Conservation (phyloP, 345 rosid genomes). For the Eucalyptus cloeziana region DNA sequence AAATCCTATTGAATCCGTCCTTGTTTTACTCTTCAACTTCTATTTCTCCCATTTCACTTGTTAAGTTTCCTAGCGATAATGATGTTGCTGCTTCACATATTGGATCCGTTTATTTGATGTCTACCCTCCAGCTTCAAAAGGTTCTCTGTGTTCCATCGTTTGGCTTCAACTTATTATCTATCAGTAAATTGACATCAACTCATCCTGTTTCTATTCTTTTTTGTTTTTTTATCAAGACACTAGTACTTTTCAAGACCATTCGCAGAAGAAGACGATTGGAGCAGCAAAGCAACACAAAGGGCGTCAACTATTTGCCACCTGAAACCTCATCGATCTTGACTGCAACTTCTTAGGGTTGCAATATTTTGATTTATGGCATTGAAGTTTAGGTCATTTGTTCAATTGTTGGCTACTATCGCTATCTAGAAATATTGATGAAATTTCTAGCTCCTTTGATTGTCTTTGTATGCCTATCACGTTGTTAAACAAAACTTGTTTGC, state of each 20-base stretch:
- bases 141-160: neutral
- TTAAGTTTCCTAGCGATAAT: neutral
- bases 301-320: neutral
- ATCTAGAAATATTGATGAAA: no score
- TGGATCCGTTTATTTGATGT: neutral
- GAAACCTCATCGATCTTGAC: neutral
- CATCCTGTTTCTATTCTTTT: neutral
- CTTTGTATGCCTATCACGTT: neutral
- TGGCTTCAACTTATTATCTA: neutral
- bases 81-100: neutral
- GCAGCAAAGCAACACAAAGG: neutral
- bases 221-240: neutral
- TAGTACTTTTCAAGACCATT: neutral
- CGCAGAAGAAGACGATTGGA: neutral
- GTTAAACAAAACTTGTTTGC: neutral
- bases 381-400: neutral
- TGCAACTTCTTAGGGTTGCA: neutral
- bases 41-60: neutral
- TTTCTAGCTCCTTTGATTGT: neutral
- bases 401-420: neutral
- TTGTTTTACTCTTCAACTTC: neutral
- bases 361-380: neutral
- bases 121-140: neutral
- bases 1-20: rapidly evolving
- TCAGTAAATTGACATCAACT: neutral